Evolutionary conservation across 139 green algal species (phyloP).

Genomic region (Micractinium conductrix): DNA sequence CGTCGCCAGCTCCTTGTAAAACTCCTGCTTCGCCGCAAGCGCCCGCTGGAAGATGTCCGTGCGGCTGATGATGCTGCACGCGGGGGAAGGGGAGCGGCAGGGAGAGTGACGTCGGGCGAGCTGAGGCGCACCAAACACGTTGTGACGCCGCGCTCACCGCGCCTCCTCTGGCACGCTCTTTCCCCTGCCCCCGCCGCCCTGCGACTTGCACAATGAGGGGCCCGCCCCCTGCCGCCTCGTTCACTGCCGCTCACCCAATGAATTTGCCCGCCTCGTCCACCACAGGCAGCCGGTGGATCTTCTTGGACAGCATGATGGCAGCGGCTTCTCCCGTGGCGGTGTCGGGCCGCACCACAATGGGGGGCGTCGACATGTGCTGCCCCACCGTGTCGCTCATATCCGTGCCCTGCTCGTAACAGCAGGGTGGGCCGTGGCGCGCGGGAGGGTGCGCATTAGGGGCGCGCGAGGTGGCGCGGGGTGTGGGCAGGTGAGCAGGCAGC

Average conservation of each 20-base stretch:
- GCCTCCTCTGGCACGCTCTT: background rate
- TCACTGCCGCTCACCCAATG: slow-evolving; percentile 39
- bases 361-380: slow-evolving; percentile 69
- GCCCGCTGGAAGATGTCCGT: slow-evolving; percentile 76
- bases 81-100: background rate
- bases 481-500: background rate
- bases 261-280: slow-evolving; percentile 60
- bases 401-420: slow-evolving; percentile 18
- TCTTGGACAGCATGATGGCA: slow-evolving; percentile 70
- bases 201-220: no score
- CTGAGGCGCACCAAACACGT: no score
- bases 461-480: background rate
- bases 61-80: slow-evolving; percentile 60
- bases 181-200: background rate
- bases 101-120: no score
- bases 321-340: slow-evolving; percentile 61
- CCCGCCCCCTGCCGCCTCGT: no score
- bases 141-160: no score
- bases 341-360: slow-evolving; percentile 55
- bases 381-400: slow-evolving; percentile 54
- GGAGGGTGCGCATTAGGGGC: background rate
- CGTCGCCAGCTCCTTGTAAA: slow-evolving; percentile 53
- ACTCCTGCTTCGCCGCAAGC: slow-evolving; percentile 54
- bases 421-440: background rate
- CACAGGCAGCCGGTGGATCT: slow-evolving; percentile 75